Evolutionary conservation across 305 asterid species (phyloP).

Genomic region (Ilex paraguariensis): DNA sequence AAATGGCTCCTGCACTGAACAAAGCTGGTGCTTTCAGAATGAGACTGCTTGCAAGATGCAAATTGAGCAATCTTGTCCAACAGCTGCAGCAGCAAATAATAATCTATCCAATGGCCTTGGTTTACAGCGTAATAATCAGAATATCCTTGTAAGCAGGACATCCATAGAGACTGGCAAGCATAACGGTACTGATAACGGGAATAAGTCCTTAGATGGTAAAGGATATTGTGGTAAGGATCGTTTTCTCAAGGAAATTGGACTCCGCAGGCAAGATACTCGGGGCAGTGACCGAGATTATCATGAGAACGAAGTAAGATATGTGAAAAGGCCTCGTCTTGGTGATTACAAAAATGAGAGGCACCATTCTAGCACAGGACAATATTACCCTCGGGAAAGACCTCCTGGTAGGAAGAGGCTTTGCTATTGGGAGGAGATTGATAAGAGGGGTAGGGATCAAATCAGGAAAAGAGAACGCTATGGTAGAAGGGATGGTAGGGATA

Average conservation of each 20-base stretch:
- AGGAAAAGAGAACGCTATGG: constrained; percentile 58
- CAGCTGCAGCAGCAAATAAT: no score
- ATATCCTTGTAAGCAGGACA: no score
- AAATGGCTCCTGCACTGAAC: constrained; percentile 14
- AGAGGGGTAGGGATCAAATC: constrained; percentile 47
- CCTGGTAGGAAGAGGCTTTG: constrained; percentile 65
- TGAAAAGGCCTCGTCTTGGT: constrained; percentile 41
- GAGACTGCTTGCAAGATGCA: not conserved
- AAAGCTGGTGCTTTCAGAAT: constrained; percentile 11
- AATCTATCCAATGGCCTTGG: no score
- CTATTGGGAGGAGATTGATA: constrained; percentile 51
- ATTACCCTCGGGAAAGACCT: constrained; percentile 32
- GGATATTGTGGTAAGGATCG: not conserved
- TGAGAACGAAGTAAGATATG: constrained; percentile 30
- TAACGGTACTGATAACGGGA: not conserved
- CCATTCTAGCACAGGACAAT: constrained; percentile 9
- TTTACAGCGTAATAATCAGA: not conserved
- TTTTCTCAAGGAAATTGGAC: not conserved
- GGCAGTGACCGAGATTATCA: constrained; percentile 15
- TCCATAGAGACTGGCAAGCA: not conserved
- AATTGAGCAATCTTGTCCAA: no score
- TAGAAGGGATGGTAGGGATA: constrained; percentile 43
- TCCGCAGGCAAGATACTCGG: constrained; percentile 1
- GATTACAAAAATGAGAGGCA: constrained; percentile 42
- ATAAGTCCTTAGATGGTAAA: not conserved